Conservation (phyloP, 345 rosid species). For the Clarkia xantiana region DNA sequence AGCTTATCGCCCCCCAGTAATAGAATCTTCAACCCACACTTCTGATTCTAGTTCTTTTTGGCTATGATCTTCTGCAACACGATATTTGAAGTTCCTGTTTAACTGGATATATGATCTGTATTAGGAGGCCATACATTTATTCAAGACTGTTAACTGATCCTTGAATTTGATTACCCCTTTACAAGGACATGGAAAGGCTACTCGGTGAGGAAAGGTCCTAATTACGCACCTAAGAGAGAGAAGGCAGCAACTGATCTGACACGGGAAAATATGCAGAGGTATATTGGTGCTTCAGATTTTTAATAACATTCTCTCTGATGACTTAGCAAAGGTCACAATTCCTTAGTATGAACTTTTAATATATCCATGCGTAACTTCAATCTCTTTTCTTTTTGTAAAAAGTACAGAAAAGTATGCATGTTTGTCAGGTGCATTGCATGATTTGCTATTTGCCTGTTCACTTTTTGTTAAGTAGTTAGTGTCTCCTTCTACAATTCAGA, state of each 20-base stretch:
- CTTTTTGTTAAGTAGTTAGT: no score
- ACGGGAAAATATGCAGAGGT: conserved; percentile 81
- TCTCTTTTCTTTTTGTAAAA: no score
- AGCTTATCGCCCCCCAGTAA: conserved; percentile 42
- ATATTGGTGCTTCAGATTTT: background rate
- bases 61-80: no score
- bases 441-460: no score
- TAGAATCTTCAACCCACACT: no score
- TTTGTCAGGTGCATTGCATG: no score
- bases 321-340: no score
- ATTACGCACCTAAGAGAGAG: conserved; percentile 68
- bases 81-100: background rate
- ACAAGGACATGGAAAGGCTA: conserved; percentile 79
- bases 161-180: background rate
- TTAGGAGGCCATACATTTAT: background rate
- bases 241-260: conserved; percentile 75
- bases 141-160: conserved; percentile 1
- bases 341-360: no score
- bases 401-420: no score
- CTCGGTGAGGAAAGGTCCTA: conserved; percentile 62
- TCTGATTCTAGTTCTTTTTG: no score
- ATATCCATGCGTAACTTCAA: no score
- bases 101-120: background rate
- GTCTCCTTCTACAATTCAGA: no score
- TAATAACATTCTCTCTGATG: background rate